A percentile compares a stretch with the other conserved stretches of the same genome.
Conservation (phyloP, 108 stramenopile genomes). For the Stephanodiscus triporus region DNA sequence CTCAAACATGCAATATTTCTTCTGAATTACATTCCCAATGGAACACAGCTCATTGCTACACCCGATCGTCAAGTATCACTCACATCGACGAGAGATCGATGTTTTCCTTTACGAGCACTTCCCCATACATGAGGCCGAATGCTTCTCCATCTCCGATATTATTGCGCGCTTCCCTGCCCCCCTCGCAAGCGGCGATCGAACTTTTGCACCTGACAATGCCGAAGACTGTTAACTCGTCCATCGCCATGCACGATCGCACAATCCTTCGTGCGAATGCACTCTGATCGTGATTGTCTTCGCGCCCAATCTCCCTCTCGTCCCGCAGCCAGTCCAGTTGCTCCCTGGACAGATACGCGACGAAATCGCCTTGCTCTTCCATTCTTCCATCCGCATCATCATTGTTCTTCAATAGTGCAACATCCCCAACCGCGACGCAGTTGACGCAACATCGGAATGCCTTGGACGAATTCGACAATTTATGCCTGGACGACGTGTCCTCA, state of each 20-base stretch:
- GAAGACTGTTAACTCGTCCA: slow-evolving; percentile 31
- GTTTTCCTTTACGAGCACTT: slow-evolving; percentile 3
- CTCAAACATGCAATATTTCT: too few relatives aligned
- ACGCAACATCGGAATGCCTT: slow-evolving; percentile 35
- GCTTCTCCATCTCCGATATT: slow-evolving; percentile 12
- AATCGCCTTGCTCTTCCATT: neutral
- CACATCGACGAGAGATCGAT: neutral
- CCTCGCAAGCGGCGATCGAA: slow-evolving; percentile 19
- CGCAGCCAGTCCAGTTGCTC: slow-evolving; percentile 10
- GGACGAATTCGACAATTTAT: slow-evolving; percentile 24
- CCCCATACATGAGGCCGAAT: neutral
- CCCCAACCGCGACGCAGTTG: slow-evolving; percentile 32
- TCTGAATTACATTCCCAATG: too few relatives aligned
- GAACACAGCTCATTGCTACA: too few relatives aligned
- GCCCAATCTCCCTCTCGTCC: too few relatives aligned
- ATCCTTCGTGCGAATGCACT: neutral
- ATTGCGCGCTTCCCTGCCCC: slow-evolving; percentile 15
- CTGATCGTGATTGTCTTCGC: neutral
- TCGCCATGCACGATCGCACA: slow-evolving; percentile 8
- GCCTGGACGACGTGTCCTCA: slow-evolving; percentile 21
- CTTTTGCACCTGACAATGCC: slow-evolving; percentile 27
- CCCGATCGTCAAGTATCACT: too few relatives aligned
- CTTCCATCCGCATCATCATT: neutral
- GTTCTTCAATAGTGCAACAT: neutral
- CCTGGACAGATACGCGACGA: neutral